Evolutionary conservation across 2,329 filamentous ascomycete species (phyloP).

Genomic region (Trichoderma cornu-damae): DNA sequence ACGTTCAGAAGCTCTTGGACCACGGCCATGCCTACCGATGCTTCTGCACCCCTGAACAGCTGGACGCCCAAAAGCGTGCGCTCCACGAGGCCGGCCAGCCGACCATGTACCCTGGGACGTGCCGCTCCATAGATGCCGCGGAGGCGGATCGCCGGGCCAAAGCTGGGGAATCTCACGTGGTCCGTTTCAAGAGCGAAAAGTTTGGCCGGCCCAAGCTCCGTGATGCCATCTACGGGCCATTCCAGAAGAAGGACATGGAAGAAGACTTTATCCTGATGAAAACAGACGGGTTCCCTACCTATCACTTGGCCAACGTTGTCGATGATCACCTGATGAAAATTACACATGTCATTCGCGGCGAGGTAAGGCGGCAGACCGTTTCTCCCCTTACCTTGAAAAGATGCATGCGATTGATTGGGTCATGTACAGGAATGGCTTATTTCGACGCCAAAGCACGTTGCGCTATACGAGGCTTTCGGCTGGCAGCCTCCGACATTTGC

Average conservation of each 20-base stretch:
- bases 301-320: constrained; percentile 94
- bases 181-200: constrained; percentile 64
- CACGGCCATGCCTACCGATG: constrained; percentile 81
- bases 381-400: background rate
- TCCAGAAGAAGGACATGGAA: constrained; percentile 50
- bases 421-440: constrained; percentile 78
- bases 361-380: constrained; percentile 56
- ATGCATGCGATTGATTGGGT: background rate
- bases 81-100: constrained; percentile 49
- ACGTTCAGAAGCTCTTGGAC: constrained; percentile 64
- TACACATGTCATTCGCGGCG: constrained; percentile 88
- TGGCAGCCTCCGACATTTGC: constrained; percentile 71
- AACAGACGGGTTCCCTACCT: constrained; percentile 86
- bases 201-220: constrained; percentile 57
- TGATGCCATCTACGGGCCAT: constrained; percentile 74
- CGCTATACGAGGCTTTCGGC: constrained; percentile 70
- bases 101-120: constrained; percentile 57
- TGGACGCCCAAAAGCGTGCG: constrained; percentile 61
- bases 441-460: constrained; percentile 71
- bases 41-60: constrained; percentile 73
- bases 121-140: constrained; percentile 58
- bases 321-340: constrained; percentile 95
- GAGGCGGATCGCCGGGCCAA: constrained; percentile 68
- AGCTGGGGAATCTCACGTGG: constrained; percentile 65
- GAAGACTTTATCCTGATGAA: constrained; percentile 91